phyloP scores from a whole-genome alignment of 2,329 filamentous ascomycete genomes.

The Fusarium sp. region DNA sequence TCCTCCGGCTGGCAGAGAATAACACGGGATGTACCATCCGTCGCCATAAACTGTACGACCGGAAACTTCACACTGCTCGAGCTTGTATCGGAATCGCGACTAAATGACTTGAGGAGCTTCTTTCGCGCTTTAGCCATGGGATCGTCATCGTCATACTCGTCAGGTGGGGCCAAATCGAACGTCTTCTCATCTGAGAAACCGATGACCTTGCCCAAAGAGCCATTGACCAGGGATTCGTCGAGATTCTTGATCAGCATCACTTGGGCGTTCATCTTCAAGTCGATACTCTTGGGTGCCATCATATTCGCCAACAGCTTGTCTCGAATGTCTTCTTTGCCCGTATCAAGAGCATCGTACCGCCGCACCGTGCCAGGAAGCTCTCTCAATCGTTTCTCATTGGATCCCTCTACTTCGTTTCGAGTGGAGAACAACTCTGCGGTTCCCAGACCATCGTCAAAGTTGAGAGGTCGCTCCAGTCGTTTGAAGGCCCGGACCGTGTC shows the following conservation, averaged over 20 bases:
- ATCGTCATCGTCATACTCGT: constrained; percentile 59
- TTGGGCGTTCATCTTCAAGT: constrained; percentile 91
- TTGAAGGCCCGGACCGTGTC: constrained; percentile 84
- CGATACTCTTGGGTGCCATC: constrained; percentile 88
- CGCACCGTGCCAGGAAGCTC: constrained; percentile 78
- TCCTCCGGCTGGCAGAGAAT: constrained; percentile 89
- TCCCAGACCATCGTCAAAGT: constrained; percentile 79
- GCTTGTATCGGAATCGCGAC: constrained; percentile 59
- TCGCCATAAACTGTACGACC: constrained; percentile 85
- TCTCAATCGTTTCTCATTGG: constrained; percentile 82
- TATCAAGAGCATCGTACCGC: constrained; percentile 81
- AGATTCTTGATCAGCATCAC: constrained; percentile 99
- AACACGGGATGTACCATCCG: constrained; percentile 74
- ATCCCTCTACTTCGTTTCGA: constrained; percentile 87
- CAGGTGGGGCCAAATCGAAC: constrained; percentile 58
- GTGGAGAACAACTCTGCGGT: constrained; percentile 93
- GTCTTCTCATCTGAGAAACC: constrained; percentile 59
- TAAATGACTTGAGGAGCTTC: constrained; percentile 68
- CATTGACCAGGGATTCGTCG: constrained; percentile 94
- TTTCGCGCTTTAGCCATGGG: constrained; percentile 66
- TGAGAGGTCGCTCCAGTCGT: constrained; percentile 77
- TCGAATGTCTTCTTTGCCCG: constrained; percentile 78
- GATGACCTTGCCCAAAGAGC: constrained; percentile 87
- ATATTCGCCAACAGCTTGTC: constrained; percentile 88
- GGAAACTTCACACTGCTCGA: constrained; percentile 77